Evolutionary conservation across 2,329 filamentous ascomycete genomes (phyloP).

Genomic region (Exophiala phaeomuriformis): DNA sequence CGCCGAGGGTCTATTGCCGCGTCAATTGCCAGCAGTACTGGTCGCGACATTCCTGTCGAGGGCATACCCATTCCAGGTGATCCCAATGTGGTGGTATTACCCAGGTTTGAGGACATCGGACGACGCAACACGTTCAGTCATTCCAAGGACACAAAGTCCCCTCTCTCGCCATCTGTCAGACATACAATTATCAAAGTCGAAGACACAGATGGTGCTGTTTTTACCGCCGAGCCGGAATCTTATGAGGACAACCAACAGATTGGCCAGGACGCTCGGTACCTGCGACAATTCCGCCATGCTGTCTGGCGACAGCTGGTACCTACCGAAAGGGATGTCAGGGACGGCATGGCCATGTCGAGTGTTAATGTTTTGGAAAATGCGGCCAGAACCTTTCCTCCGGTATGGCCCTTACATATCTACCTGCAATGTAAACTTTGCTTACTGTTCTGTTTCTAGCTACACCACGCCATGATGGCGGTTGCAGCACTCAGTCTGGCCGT

Average conservation of each 20-base stretch:
- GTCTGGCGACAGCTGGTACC: conserved; percentile 39
- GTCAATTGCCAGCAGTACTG: conserved; percentile 29
- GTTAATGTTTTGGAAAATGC: conserved; percentile 42
- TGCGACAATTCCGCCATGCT: conserved; percentile 36
- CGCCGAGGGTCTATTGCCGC: conserved; percentile 28
- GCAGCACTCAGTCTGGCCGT: conserved; percentile 47
- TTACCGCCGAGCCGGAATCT: conserved; percentile 13
- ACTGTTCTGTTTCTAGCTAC: conserved; percentile 36
- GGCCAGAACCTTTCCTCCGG: conserved; percentile 45
- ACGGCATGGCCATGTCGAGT: conserved; percentile 30
- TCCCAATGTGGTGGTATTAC: conserved; percentile 46
- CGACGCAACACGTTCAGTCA: conserved; percentile 30
- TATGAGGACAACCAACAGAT: conserved; percentile 1
- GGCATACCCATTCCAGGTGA: conserved; percentile 30
- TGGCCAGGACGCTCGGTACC: conserved; percentile 32
- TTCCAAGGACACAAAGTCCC: conserved; percentile 30
- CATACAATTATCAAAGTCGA: conserved; percentile 18
- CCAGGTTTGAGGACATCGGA: conserved; percentile 43
- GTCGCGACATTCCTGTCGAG: conserved; percentile 28
- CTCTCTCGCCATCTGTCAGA: conserved; percentile 30
- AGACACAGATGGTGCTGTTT: conserved; percentile 10
- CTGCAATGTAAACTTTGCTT: conserved; percentile 3
- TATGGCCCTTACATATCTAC: conserved; percentile 31
- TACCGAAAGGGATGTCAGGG: conserved; percentile 25
- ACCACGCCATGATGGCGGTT: conserved; percentile 53